phyloP scores from a whole-genome alignment of 768 basidiomycete species.

The Podaxis carcinomalis region DNA sequence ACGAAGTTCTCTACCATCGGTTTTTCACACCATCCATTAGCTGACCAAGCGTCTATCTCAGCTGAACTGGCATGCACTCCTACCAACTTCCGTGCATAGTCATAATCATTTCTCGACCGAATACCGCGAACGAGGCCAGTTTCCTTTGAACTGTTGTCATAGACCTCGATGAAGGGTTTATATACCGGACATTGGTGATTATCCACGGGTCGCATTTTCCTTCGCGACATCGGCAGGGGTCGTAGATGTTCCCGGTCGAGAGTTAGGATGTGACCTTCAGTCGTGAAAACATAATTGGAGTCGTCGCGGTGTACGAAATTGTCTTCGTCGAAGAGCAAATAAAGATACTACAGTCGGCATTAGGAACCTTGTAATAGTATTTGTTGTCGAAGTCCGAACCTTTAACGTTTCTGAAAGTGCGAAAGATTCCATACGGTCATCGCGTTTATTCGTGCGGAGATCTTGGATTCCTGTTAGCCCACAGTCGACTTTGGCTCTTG shows the following conservation, averaged over 20 bases:
- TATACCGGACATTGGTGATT: conserved; percentile 76
- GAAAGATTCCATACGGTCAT: conserved; percentile 98
- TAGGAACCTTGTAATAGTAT: neutral
- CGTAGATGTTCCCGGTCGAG: conserved; percentile 54
- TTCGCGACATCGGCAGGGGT: conserved; percentile 53
- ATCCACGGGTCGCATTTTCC: conserved; percentile 58
- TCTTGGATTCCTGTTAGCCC: conserved; percentile 83
- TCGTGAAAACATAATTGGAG: conserved; percentile 89
- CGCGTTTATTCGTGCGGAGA: conserved; percentile 69
- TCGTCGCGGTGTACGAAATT: conserved; percentile 71
- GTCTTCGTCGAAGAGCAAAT: conserved; percentile 85
- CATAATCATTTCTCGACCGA: conserved; percentile 68
- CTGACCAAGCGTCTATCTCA: conserved; percentile 59
- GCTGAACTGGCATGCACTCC: conserved; percentile 42
- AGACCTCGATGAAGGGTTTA: conserved; percentile 34
- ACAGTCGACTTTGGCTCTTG: conserved; percentile 77
- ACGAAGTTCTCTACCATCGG: conserved; percentile 70
- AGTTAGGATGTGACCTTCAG: conserved; percentile 87
- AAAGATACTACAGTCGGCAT: conserved; percentile 66
- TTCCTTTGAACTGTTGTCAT: conserved; percentile 24
- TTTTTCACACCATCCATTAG: conserved; percentile 71
- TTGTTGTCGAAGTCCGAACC: conserved; percentile 32
- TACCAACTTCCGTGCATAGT: conserved; percentile 75
- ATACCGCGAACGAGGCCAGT: conserved; percentile 62
- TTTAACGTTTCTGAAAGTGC: conserved; percentile 91